These are phyloP conservation scores for Tetracladium setigerum DNA, from an alignment of 495 filamentous ascomycete genomes.

Conservation along the genomic window DNA sequence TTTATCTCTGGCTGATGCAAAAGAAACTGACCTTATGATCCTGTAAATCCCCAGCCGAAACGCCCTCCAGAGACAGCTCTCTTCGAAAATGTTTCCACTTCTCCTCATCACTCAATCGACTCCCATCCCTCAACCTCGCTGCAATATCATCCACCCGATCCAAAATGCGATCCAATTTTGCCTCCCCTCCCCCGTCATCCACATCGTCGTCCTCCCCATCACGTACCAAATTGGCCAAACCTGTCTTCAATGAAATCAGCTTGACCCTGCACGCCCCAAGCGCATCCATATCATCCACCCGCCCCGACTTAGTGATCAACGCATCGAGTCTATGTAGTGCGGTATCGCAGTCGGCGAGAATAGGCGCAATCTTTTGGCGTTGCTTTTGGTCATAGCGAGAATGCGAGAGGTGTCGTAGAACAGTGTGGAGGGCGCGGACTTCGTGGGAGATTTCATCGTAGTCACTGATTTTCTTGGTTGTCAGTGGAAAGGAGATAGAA, in stretches of 20 bases:
- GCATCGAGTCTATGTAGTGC: constrained; percentile 30
- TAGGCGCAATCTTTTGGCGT: constrained; percentile 31
- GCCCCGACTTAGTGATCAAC: constrained; percentile 16
- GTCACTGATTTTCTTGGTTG: background rate
- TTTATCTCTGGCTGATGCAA: constrained; percentile 5
- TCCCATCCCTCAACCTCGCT: constrained; percentile 31
- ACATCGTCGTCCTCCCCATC: too few relatives aligned
- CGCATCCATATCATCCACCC: constrained; percentile 19
- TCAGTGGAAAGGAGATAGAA: background rate
- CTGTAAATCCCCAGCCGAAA: constrained; percentile 38
- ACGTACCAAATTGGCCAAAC: constrained; percentile 12
- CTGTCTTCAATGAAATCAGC: constrained; percentile 18
- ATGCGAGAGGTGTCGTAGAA: constrained; percentile 34
- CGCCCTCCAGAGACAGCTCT: constrained; percentile 45
- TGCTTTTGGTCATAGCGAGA: constrained; percentile 37
- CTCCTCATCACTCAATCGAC: constrained; percentile 33
- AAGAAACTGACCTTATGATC: constrained; percentile 38
- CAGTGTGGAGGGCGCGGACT: constrained; percentile 37
- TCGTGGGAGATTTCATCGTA: constrained; percentile 26
- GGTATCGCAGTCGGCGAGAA: constrained; percentile 41
- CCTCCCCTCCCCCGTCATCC: constrained; percentile 20
- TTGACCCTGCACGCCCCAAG: constrained; percentile 18
- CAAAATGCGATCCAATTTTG: constrained; percentile 34
- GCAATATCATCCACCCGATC: constrained; percentile 46
- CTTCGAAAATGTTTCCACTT: constrained; percentile 45